Evolutionary conservation across 768 basidiomycete species (phyloP).

Genomic region (Brasilioporus rufonigricans): DNA sequence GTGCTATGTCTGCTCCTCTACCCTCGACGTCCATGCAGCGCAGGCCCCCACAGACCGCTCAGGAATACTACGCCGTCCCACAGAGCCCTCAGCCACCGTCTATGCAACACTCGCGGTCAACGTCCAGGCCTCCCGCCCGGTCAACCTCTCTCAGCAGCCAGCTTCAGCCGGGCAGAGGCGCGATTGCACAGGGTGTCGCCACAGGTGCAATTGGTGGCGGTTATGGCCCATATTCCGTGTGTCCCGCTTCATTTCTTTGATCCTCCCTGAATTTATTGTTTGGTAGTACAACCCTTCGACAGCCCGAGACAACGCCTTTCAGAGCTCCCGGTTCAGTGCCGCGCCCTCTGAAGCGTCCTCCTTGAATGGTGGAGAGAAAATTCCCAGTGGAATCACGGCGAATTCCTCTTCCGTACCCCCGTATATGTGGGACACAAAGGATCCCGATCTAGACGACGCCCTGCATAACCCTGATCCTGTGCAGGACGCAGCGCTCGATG

Average conservation of each 20-base stretch:
- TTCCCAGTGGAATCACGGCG: slow-evolving; percentile 28
- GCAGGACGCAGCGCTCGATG: slow-evolving; percentile 59
- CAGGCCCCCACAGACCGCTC: slow-evolving; percentile 43
- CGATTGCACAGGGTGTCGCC: slow-evolving; percentile 76
- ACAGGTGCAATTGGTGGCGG: slow-evolving; percentile 74
- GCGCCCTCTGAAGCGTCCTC: slow-evolving; percentile 47
- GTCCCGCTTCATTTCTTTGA: slow-evolving; percentile 24
- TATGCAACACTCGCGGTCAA: slow-evolving; percentile 28
- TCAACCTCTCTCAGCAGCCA: slow-evolving; percentile 29
- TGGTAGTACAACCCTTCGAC: slow-evolving; percentile 55
- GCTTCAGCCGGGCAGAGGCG: slow-evolving; percentile 42
- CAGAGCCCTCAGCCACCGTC: slow-evolving; percentile 50
- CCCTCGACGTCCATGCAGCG: slow-evolving; percentile 36
- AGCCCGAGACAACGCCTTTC: slow-evolving; percentile 41
- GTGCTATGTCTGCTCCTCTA: slow-evolving; percentile 6
- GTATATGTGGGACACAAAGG: slow-evolving; percentile 73
- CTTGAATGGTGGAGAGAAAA: slow-evolving; percentile 36
- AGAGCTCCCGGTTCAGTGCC: slow-evolving; percentile 57
- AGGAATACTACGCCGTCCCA: slow-evolving; percentile 66
- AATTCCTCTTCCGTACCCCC: slow-evolving; percentile 65
- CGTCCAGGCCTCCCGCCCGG: slow-evolving; percentile 25
- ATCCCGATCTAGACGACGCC: slow-evolving; percentile 86
- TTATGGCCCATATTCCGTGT: slow-evolving; percentile 86
- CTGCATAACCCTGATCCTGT: slow-evolving; percentile 85
- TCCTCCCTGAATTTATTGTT: slow-evolving; percentile 3